These are phyloP conservation scores for Cafeteria roenbergensis DNA, from an alignment of 108 stramenopile species.

Conservation along the genomic window DNA sequence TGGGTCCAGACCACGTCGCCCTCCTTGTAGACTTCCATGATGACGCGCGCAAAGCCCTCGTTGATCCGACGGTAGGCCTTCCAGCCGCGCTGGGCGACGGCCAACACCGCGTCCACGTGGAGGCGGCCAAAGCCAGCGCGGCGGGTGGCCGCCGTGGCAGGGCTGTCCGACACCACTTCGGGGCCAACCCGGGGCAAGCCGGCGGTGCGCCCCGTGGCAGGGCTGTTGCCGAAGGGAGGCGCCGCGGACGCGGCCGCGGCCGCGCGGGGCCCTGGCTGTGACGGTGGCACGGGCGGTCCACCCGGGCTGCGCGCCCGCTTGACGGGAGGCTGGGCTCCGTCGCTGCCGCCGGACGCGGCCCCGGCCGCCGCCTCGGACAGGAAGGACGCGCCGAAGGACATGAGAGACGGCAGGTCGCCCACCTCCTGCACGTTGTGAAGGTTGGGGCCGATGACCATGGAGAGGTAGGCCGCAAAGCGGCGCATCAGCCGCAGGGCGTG, in stretches of 20 bases:
- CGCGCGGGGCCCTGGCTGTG: no score
- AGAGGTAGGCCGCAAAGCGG: no score
- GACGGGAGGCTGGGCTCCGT: no score
- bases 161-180: neutral
- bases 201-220: neutral
- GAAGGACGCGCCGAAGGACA: no score
- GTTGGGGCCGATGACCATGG: no score
- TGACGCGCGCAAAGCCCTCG: constrained; percentile 24
- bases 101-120: neutral
- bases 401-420: no score
- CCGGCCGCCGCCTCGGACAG: no score
- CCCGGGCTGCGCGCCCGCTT: no score
- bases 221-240: neutral
- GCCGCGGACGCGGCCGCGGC: neutral
- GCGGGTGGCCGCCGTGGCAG: neutral
- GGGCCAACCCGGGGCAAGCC: neutral
- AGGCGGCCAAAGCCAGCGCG: neutral
- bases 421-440: no score
- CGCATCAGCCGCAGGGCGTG: no score
- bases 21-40: constrained; percentile 48
- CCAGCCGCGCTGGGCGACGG: constrained; percentile 1
- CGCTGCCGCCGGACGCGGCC: no score
- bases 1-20: constrained; percentile 88
- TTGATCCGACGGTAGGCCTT: neutral
- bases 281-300: no score